Evolutionary conservation across 2,329 filamentous ascomycete genomes (phyloP), one percentile per base, ranked within the genome.

Genomic region (Metarhizium sp.): DNA sequence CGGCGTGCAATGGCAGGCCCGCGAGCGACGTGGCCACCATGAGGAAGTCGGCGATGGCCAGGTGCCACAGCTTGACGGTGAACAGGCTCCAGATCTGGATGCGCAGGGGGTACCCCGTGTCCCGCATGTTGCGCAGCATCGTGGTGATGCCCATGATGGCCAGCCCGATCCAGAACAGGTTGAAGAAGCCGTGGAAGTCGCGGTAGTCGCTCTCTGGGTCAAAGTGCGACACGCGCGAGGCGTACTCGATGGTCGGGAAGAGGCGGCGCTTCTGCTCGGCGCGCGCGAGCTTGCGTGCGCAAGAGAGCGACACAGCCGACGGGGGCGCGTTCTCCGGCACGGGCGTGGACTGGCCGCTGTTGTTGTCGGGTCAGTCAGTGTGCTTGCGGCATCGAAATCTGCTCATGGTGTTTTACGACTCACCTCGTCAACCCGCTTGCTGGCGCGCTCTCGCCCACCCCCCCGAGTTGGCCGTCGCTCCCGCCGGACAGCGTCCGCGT

Each of bases 111-210:
- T 87, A 89, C 25, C 94, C 94, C 0, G 90, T 96, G 68, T 97
- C 94, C 71, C 92, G 95, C 66, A 94, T 83, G 70, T 96, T 97
- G 64, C 92, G 85, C 65, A 96, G 73, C 77, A 91, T 90, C n/a
- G 89, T 89, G 2, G 92, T 97, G 59, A 96, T 86, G 64, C 92
- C 90, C 92, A 99, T 96, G 70, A 99, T 95, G 62, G 89, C 90
- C 57, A 99, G 78, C 10, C 90, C 90, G 61, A 99, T 92, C 94
- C 94, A 99, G 74, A 99, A 99, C 42, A 99, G 81, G 54, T 94
- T 90, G 74, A 96, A 99, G 80, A 99, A 99, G 67, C 94, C 94
- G 64, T 90, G 85, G 69, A 99, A 99, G 71, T 99, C 91, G 65
- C 85, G 85, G 69, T 97, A 92, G 65, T 96, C 91, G 71, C 89